phyloP scores from a whole-genome alignment of 2,329 filamentous ascomycete genomes.

The Zymoseptoria tritici region DNA sequence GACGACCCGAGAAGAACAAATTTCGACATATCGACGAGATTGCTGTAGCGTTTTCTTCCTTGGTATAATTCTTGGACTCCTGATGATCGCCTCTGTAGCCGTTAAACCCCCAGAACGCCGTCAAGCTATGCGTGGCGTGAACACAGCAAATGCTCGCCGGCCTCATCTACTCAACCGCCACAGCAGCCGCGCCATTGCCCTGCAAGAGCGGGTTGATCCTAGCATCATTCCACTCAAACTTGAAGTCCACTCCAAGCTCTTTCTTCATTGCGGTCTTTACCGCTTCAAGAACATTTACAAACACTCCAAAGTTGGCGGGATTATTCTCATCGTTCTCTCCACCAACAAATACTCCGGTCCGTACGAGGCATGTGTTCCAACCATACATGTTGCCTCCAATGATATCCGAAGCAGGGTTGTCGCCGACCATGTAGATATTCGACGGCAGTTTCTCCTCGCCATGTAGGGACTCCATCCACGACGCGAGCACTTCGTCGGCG shows the following conservation, averaged over 20 bases:
- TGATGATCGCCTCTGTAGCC: too few species aligned
- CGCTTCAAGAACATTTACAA: slow-evolving; percentile 64
- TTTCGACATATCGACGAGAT: too few species aligned
- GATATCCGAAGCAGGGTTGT: slow-evolving; percentile 68
- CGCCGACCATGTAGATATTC: slow-evolving; percentile 71
- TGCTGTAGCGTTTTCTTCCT: too few species aligned
- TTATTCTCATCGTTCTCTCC: slow-evolving; percentile 69
- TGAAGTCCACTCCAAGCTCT: slow-evolving; percentile 66
- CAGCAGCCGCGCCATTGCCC: slow-evolving; percentile 14
- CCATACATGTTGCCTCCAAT: slow-evolving; percentile 73
- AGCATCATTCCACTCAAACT: slow-evolving; percentile 61
- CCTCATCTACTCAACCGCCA: slow-evolving; percentile 19
- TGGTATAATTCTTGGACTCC: too few species aligned
- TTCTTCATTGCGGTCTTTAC: slow-evolving; percentile 61
- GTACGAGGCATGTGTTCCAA: slow-evolving; percentile 73
- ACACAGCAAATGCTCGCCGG: too few species aligned
- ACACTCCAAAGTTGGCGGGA: slow-evolving; percentile 70
- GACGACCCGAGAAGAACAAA: too few species aligned
- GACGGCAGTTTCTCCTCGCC: slow-evolving; percentile 60
- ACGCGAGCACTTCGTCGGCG: slow-evolving; percentile 63
- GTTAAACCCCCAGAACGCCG: too few species aligned
- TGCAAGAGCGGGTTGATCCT: slow-evolving; percentile 59
- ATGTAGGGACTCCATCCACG: slow-evolving; percentile 71
- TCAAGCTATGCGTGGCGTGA: too few species aligned
- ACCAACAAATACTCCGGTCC: slow-evolving; percentile 72